Base-by-base conservation (phyloP, 1,284 basidiomycete species). In the Melampsora occidentalis region DNA sequence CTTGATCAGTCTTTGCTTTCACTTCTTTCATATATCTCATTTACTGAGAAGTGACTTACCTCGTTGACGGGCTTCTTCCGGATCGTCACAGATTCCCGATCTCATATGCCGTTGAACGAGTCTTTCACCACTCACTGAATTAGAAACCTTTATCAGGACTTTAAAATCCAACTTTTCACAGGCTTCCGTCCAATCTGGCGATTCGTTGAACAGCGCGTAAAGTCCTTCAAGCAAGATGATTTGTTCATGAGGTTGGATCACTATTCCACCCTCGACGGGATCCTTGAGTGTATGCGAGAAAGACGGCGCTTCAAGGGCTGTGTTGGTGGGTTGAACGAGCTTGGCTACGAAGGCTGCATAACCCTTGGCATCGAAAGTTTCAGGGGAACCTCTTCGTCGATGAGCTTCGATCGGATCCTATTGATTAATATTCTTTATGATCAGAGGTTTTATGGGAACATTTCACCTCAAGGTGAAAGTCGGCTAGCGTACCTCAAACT, bases 251-350 rank as follows among this genome's bases (percentile, higher is more conserved):
- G 63, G 64, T 25, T 25, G n/a, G 22, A 68, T 46, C 42, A 33
- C 5, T 7, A 68, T 25, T 14, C 46, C 64, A 68, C 49, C 57
- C 5, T 22, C 28, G 6, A 75, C 33, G 3, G 72, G 72, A 48
- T 73, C 65, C 31, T 75, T 75, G 1, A 18, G 20, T n/a, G 72
- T 22, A 35, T 75, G 72, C 35, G 72, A 75, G 28, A 75, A 75
- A n/a, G 35, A 18, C 18, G 72, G 72, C 64, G 72, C 72, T 42
- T 12, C 9, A 16, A 73, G 14, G 5, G 42, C 6, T 20, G 65
- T 20, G 25, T 18, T 33, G 14, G 35, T 46, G 18, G 28, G n/a
- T 42, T n/a, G 14, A n/a, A 66, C 20, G 2, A 68, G 28, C 20
- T 7, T 3, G 28, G 25, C 53, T 10, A 68, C 28, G 57, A 75